phyloP scores from a whole-genome alignment of 768 basidiomycete genomes.

The Mycena venus region DNA sequence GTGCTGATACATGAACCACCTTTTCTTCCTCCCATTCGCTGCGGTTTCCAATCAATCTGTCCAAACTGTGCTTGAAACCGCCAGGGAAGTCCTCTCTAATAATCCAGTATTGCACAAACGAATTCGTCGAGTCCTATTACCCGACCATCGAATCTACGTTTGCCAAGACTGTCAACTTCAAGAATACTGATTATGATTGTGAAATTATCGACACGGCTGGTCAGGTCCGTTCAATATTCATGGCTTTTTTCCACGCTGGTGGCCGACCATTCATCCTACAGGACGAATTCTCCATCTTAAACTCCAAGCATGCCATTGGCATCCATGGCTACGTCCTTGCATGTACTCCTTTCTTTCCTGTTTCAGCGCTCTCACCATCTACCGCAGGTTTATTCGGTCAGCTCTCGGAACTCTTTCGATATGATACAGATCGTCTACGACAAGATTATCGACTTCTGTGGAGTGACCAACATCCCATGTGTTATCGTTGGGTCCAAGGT shows the following conservation, averaged over 20 bases:
- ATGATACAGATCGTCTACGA: constrained; percentile 95
- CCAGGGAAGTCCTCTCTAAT: constrained; percentile 95
- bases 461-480: constrained; percentile 88
- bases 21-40: not conserved
- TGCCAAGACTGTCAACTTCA: constrained; percentile 89
- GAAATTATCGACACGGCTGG: constrained; percentile 99
- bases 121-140: constrained; percentile 95
- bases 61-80: not conserved
- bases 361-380: not conserved
- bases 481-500: constrained; percentile 95
- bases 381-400: constrained; percentile 82
- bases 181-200: constrained; percentile 93
- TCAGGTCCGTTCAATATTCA: constrained; percentile 70
- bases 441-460: constrained; percentile 93
- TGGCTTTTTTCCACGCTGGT: constrained; percentile 7
- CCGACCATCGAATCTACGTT: constrained; percentile 97
- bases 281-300: constrained; percentile 97
- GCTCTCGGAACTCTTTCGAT: constrained; percentile 91
- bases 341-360: not conserved
- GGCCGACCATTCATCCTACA: constrained; percentile 42
- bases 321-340: constrained; percentile 96
- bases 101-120: constrained; percentile 93
- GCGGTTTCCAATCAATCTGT: not conserved
- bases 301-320: constrained; percentile 95
- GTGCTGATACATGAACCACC: constrained; percentile 29